Evolutionary conservation across 2,329 filamentous ascomycete genomes (phyloP), one percentile per base, ranked within the genome.

Genomic region (Coniochaeta prunicola): DNA sequence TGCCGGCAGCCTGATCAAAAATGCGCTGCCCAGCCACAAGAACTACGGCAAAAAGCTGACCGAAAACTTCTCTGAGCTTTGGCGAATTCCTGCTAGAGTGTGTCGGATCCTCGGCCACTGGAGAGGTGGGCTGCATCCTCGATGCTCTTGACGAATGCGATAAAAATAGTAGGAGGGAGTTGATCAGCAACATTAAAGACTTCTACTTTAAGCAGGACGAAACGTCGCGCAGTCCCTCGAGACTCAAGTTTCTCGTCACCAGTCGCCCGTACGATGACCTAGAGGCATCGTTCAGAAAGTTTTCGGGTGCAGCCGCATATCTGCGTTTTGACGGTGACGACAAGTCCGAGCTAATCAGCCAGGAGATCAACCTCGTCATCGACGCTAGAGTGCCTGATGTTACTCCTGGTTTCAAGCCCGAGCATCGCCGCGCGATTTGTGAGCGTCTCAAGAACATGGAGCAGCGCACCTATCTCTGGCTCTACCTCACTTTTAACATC

Each of bases 391-490:
- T 72, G 1, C 6, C 57, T 0, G 58, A 63, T 13, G 59, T 69
- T 28, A 40, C 60, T 8, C 8, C 53, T 1, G 24, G 36, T 9
- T 66, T 73, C 12, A 54, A 45, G 1, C 33, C 58, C 1, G 56
- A 64, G 1, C 57, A 69, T 1, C 55, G 60, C 7, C 21, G 56
- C 4, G 38, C 59, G 3, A 61, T 75, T 12, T 28, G 61, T 3
- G 56, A 68, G 4, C 57, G 65, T 4, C 66, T 77, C 0, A 68
- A 64, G n/a, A 3, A 55, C 17, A 64, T 68, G 55, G 57, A 66
- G 2, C 64, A 75, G 30, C 66, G 70, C 10, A 77, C 73, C 1
- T 77, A 76, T 60, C 67, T 77, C 0, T 77, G 74, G 74, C 65
- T 76, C 1, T 58, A 67, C 59, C 67, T 75, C 0, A 71, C 63